Percentiles rank a stretch among this genome's conserved stretches.
Evolutionary conservation across 495 filamentous ascomycete species (phyloP).

Genomic region (Clohesyomyces aquaticus): DNA sequence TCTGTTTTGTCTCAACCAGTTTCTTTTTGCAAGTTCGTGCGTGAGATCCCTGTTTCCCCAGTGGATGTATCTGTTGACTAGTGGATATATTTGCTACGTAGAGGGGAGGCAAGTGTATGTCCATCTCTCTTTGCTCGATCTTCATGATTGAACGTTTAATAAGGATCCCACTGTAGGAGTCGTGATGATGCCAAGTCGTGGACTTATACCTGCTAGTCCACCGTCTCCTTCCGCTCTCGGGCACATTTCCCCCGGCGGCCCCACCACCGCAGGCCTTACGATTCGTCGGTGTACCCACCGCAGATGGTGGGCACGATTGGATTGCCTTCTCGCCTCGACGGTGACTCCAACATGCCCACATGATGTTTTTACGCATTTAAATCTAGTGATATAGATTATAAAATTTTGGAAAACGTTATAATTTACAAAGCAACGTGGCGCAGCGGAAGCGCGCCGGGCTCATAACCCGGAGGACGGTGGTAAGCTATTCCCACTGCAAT

Average conservation of each 20-base stretch:
- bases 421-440: slow-evolving; percentile 29
- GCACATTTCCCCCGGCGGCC: too few relatives aligned
- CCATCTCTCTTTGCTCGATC: background rate
- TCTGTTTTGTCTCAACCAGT: background rate
- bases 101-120: too few relatives aligned
- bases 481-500: too few relatives aligned
- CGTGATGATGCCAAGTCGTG: too few relatives aligned
- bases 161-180: too few relatives aligned
- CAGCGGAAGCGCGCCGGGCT: slow-evolving; percentile 43
- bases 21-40: background rate
- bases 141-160: too few relatives aligned
- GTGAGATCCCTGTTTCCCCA: background rate
- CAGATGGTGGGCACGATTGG: too few relatives aligned
- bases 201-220: too few relatives aligned
- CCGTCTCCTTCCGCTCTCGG: too few relatives aligned
- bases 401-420: background rate
- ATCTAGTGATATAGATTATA: background rate
- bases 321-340: background rate
- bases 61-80: background rate
- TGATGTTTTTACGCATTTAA: background rate
- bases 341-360: background rate
- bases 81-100: background rate
- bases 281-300: too few relatives aligned
- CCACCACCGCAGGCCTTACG: too few relatives aligned
- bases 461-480: slow-evolving; percentile 44